phyloP scores from a whole-genome alignment of 2,329 filamentous ascomycete genomes.

The Alternaria incomplexa region DNA sequence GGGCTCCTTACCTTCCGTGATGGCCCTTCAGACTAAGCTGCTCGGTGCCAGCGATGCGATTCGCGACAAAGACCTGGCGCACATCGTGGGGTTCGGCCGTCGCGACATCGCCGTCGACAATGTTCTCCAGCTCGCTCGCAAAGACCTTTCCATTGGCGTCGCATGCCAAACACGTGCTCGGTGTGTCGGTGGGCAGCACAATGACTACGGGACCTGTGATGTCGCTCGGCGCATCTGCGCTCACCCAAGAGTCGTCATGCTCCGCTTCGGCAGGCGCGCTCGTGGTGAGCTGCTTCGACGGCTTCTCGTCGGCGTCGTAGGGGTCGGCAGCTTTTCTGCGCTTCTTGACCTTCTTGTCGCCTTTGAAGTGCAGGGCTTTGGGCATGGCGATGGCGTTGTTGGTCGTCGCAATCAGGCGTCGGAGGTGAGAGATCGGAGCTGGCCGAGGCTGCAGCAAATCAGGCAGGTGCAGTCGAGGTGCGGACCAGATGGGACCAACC shows the following conservation, averaged over 20 bases:
- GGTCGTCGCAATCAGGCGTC: constrained; percentile 16
- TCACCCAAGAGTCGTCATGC: constrained; percentile 89
- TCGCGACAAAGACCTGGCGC: constrained; percentile 93
- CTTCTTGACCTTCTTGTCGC: constrained; percentile 95
- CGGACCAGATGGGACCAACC: constrained; percentile 15
- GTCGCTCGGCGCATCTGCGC: constrained; percentile 75
- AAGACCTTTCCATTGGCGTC: constrained; percentile 90
- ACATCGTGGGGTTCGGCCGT: constrained; percentile 96
- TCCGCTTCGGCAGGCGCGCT: constrained; percentile 54
- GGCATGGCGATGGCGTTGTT: constrained; percentile 64
- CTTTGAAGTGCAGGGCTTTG: constrained; percentile 92
- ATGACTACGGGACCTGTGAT: constrained; percentile 83
- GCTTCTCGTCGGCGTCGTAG: constrained; percentile 48
- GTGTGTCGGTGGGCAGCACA: constrained; percentile 76
- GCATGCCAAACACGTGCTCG: constrained; percentile 75
- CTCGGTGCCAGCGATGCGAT: constrained; percentile 80
- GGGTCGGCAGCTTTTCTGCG: constrained; percentile 73
- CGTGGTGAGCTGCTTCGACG: constrained; percentile 44
- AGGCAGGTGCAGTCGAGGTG: constrained; percentile 35
- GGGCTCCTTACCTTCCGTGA: constrained; percentile 71
- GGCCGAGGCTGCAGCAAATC: constrained; percentile 32
- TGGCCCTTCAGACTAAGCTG: constrained; percentile 86
- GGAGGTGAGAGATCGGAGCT: constrained; percentile 24
- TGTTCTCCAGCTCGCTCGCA: constrained; percentile 80
- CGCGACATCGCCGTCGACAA: constrained; percentile 79